Conservation (phyloP, 306 rosid genomes). For the Lathyrus aphaca region DNA sequence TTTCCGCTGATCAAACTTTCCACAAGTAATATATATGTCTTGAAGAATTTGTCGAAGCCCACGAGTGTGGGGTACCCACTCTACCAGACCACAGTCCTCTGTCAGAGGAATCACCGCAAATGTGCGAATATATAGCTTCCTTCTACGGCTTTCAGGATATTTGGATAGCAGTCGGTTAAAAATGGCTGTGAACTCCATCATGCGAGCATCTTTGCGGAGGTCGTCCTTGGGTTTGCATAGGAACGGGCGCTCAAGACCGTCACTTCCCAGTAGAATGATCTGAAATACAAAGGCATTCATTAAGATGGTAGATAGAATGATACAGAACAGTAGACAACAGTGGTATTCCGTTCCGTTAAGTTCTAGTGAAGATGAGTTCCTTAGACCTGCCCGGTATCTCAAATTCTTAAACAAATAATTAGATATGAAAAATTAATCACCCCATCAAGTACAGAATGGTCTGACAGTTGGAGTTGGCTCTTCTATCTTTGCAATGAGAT, state of each 20-base stretch:
- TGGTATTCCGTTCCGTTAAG: constrained; percentile 22
- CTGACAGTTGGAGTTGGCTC: constrained; percentile 13
- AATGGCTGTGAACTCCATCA: constrained; percentile 99
- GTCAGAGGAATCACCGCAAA: constrained; percentile 96
- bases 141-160: constrained; percentile 89
- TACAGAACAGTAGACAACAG: constrained; percentile 22
- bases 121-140: constrained; percentile 96
- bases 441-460: constrained; percentile 17
- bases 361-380: constrained; percentile 23
- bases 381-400: constrained; percentile 22
- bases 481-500: constrained; percentile 5
- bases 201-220: constrained; percentile 97
- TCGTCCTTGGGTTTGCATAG: constrained; percentile 99
- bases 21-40: constrained; percentile 79
- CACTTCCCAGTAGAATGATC: constrained; percentile 92
- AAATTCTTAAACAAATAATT: constrained; percentile 3
- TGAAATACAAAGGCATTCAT: constrained; percentile 48
- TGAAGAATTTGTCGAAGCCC: constrained; percentile 93
- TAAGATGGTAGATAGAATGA: constrained; percentile 28
- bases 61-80: constrained; percentile 97
- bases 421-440: constrained; percentile 20
- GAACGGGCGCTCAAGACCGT: constrained; percentile 84
- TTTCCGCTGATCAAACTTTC: constrained; percentile 86
- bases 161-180: constrained; percentile 85
- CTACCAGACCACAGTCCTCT: constrained; percentile 98